Conservation (phyloP, 208 protist species). For the Acanthamoeba triangularis region DNA sequence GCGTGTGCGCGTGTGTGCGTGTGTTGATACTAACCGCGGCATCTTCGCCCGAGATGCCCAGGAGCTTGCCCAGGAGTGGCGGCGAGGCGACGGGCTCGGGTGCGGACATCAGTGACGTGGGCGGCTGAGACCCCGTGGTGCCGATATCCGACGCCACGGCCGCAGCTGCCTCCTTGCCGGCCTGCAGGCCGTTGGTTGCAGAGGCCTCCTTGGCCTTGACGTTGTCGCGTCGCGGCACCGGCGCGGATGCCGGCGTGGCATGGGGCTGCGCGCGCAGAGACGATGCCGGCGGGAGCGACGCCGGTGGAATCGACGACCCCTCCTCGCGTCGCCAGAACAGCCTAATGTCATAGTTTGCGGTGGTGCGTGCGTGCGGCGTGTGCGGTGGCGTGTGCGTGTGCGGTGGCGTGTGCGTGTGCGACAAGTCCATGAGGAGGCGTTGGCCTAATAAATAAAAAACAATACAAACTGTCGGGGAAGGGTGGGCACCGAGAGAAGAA, state of each 20-base stretch:
- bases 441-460: not conserved
- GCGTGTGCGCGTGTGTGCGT: no score
- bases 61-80: slow-evolving; percentile 11
- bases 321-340: slow-evolving; percentile 10
- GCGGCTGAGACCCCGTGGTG: not conserved
- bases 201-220: not conserved
- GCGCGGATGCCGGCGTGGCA: not conserved
- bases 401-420: not conserved
- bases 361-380: not conserved
- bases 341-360: not conserved
- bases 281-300: not conserved
- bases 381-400: no score
- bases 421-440: not conserved
- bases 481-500: not conserved
- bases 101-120: not conserved
- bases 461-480: not conserved
- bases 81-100: slow-evolving; percentile 37
- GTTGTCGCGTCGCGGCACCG: not conserved
- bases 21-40: not conserved
- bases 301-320: not conserved
- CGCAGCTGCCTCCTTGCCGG: not conserved
- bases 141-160: not conserved
- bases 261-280: not conserved
- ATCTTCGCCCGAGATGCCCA: slow-evolving; percentile 18
- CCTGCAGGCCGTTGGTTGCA: not conserved